These are phyloP conservation scores for Termitomyces sp. DNA, from an alignment of 768 basidiomycete species.

Conservation along the genomic window DNA sequence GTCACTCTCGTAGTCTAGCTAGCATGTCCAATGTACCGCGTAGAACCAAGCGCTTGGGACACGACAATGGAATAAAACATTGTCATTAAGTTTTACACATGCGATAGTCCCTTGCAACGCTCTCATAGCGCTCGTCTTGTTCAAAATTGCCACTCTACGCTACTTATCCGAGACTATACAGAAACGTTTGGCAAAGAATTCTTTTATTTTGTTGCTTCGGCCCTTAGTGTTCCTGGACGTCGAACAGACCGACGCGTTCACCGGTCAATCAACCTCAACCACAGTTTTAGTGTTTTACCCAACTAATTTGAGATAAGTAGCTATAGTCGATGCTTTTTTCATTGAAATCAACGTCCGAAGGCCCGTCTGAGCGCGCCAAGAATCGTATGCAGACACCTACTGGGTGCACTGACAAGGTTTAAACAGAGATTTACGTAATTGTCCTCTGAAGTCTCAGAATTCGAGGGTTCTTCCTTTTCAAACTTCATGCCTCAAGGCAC, in stretches of 20 bases:
- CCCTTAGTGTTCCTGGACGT: not conserved
- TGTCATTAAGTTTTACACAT: not conserved
- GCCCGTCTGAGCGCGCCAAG: not conserved
- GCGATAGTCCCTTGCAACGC: not conserved
- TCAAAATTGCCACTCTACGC: not conserved
- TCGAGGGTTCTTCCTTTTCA: not conserved
- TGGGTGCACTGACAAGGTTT: too few relatives aligned
- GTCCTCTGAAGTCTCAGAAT: not conserved
- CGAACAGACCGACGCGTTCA: not conserved
- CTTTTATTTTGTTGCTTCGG: not conserved
- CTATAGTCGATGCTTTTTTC: not conserved
- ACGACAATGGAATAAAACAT: too few relatives aligned
- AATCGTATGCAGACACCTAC: not conserved
- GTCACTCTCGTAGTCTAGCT: too few relatives aligned
- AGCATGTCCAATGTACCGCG: too few relatives aligned
- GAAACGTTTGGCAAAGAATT: not conserved
- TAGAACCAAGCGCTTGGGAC: too few relatives aligned
- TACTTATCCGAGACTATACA: not conserved
- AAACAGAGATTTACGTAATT: not conserved
- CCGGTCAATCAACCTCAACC: not conserved
- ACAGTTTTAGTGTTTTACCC: not conserved
- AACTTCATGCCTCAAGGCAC: not conserved
- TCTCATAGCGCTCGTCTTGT: not conserved
- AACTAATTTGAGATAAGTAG: not conserved
- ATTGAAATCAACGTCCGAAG: not conserved